Base-by-base conservation (phyloP, 148 eudicot genomes). In the Vaccinium corymbosum region DNA sequence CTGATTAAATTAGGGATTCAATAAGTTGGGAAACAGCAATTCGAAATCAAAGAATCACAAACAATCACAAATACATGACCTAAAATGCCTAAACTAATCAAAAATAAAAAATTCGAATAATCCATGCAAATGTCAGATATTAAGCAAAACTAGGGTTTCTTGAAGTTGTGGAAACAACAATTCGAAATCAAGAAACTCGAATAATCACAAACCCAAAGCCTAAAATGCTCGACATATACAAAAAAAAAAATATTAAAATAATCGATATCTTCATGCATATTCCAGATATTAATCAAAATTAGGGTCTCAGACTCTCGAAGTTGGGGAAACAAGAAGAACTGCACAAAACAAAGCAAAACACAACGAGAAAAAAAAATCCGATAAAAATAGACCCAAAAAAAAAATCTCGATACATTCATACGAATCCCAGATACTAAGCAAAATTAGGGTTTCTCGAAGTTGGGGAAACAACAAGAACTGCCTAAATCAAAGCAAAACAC, bases 271-370 rank as follows among this genome's bases (percentile, higher is more conserved):
- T 4, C 48, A 55, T 9, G 27, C 7, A 2, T 46, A 59, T 52
- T 22, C 56, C 42, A 42, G 9, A n/a, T 15, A 3, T 75, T 19
- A 25, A 16, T 42, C 25, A 19, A 20, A 76, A 32, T 27, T 22
- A 51, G 77, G 84, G 87, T 81, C 35, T 32, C 35, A 35, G 38
- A 35, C 81, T 62, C 81, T 14, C 66, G 20, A 73, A 75, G 84
- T 57, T 57, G 62, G 62, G 61, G 62, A 57, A 57, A 57, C 62
- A 17, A 17, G 1, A 19, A 1, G 62, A 17, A 57, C 22, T 6
- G n/a, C 62, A 17, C 3, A 57, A 57, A 19, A 16, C 62, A 17
- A 17, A 57, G 62, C n/a, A 17, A 57, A 57, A 17, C n/a, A 17
- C 62, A 7, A 57, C n/a, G 62, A 5, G 6, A 57, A 50, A 50